Conservation (phyloP, 2,329 filamentous ascomycete species). For the Xenoacremonium recifei region DNA sequence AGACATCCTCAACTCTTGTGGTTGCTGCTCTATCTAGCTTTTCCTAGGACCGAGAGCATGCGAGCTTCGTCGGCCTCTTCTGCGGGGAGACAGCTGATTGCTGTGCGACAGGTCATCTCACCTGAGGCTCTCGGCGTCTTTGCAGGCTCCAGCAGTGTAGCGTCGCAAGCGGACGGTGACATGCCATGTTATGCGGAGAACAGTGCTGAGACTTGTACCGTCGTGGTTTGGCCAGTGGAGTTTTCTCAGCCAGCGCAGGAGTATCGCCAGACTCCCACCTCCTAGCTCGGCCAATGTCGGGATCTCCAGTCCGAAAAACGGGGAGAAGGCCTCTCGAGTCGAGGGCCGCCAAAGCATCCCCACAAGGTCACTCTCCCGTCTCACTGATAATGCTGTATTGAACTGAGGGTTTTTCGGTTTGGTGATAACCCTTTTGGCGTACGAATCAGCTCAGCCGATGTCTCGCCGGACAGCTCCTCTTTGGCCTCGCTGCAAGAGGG, state of each 20-base stretch:
- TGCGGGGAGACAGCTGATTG: slow-evolving; percentile 20
- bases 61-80: too few species aligned
- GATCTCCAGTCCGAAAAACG: slow-evolving; percentile 13
- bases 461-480: too few species aligned
- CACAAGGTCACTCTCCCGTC: neutral
- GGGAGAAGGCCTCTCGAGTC: slow-evolving; percentile 8
- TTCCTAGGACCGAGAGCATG: too few species aligned
- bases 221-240: neutral
- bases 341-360: slow-evolving; percentile 2
- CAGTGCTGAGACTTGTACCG: slow-evolving; percentile 5
- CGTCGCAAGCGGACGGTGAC: slow-evolving; percentile 12
- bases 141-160: neutral
- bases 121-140: slow-evolving; percentile 19
- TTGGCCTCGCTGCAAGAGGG: too few species aligned
- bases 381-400: too few species aligned
- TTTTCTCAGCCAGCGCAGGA: slow-evolving; percentile 10
- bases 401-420: too few species aligned
- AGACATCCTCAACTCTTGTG: too few species aligned
- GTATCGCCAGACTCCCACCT: slow-evolving; percentile 7
- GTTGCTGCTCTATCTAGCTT: too few species aligned
- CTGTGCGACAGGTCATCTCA: slow-evolving; percentile 21
- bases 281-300: slow-evolving; percentile 27
- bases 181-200: slow-evolving; percentile 5
- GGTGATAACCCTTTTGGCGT: too few species aligned
- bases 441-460: too few species aligned